phyloP scores from a whole-genome alignment of 139 green algal species.

The Closterium sp. region DNA sequence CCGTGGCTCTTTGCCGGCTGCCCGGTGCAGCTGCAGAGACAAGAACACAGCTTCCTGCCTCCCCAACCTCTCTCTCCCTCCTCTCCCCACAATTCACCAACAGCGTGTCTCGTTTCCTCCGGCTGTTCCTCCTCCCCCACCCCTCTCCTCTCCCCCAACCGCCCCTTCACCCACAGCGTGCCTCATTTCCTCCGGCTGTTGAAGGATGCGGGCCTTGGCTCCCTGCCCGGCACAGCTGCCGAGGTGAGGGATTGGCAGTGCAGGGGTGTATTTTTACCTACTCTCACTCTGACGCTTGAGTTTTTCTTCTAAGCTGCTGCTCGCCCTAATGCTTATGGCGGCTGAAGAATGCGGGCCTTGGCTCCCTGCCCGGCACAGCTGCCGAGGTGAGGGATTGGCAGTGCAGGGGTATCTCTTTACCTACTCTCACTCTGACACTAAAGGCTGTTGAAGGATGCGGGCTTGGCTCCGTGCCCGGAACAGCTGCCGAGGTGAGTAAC shows the following conservation, averaged over 20 bases:
- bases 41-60: neutral
- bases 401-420: too few species aligned
- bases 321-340: too few species aligned
- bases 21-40: too few species aligned
- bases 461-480: neutral
- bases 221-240: constrained; percentile 81
- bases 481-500: neutral
- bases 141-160: neutral
- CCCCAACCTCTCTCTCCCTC: neutral
- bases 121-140: constrained; percentile 32
- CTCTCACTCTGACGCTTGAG: too few species aligned
- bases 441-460: too few species aligned
- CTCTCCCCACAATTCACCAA: neutral
- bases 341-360: too few species aligned
- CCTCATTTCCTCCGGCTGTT: constrained; percentile 59
- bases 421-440: too few species aligned
- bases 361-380: neutral
- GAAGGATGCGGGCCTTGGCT: constrained; percentile 69
- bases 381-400: neutral
- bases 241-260: constrained; percentile 53
- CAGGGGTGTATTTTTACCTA: too few species aligned
- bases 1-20: too few species aligned
- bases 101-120: constrained; percentile 58
- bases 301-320: too few species aligned
- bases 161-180: constrained; percentile 5